These are phyloP conservation scores for Nicotiana attenuata DNA, from an alignment of 257 asterid species.

Conservation along the genomic window DNA sequence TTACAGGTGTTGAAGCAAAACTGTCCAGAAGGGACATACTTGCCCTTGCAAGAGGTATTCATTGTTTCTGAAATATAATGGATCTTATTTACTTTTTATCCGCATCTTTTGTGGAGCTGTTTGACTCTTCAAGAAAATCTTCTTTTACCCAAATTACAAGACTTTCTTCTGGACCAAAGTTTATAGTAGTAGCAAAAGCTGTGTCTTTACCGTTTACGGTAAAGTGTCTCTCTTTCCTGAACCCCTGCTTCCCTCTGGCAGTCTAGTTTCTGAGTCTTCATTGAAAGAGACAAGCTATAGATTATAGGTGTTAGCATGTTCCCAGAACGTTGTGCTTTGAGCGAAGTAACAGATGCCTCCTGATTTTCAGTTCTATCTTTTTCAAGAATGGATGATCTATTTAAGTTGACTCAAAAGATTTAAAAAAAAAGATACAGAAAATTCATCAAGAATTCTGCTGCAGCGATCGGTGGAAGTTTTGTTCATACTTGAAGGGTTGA, in stretches of 20 bases:
- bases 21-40: constrained; percentile 51
- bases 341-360: neutral
- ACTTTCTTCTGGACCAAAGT: neutral
- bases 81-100: neutral
- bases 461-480: neutral
- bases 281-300: neutral
- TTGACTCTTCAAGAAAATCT: neutral
- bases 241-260: neutral
- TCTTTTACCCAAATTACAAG: neutral
- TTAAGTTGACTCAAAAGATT: neutral
- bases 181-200: neutral
- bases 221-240: neutral
- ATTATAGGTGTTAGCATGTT: neutral
- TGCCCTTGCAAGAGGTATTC: constrained; percentile 83
- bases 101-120: neutral
- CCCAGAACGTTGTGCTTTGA: neutral
- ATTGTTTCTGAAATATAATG: neutral
- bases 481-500: neutral
- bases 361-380: neutral
- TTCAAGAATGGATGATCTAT: neutral
- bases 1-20: constrained; percentile 33
- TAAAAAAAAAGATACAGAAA: neutral
- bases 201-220: neutral
- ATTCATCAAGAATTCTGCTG: neutral
- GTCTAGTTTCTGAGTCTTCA: neutral